phyloP scores from a whole-genome alignment of 2,329 filamentous ascomycete species.

The Microsporum canis region DNA sequence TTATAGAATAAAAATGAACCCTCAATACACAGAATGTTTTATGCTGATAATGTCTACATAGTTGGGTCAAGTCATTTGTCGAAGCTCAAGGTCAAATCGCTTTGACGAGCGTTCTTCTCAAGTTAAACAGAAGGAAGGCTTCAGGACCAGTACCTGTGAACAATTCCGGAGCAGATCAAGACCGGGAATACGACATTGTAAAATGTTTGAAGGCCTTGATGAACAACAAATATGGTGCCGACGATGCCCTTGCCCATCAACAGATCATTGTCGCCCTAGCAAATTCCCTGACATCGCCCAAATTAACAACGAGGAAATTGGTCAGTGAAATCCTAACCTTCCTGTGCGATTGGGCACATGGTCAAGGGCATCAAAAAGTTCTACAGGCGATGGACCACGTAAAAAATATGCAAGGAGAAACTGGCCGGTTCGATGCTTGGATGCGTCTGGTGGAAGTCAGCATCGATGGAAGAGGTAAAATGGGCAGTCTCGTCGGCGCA shows the following conservation, averaged over 20 bases:
- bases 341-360: constrained; percentile 84
- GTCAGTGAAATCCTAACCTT: constrained; percentile 96
- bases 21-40: neutral
- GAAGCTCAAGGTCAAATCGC: constrained; percentile 96
- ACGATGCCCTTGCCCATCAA: constrained; percentile 83
- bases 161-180: constrained; percentile 55
- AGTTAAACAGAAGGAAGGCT: constrained; percentile 80
- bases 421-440: constrained; percentile 94
- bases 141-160: constrained; percentile 56
- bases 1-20: neutral
- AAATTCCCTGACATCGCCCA: constrained; percentile 74
- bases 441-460: constrained; percentile 98
- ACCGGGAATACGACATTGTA: constrained; percentile 91
- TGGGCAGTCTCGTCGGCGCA: constrained; percentile 93
- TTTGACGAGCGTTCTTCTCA: constrained; percentile 81
- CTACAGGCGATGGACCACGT: constrained; percentile 86
- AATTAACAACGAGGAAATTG: constrained; percentile 82
- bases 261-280: constrained; percentile 81
- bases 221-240: constrained; percentile 99
- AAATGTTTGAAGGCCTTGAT: constrained; percentile 95
- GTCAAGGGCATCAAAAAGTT: constrained; percentile 83
- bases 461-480: constrained; percentile 91
- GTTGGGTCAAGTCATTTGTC: constrained; percentile 92
- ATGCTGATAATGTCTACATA: constrained; percentile 15
- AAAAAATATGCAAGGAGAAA: constrained; percentile 78